A percentile compares a stretch with the other conserved stretches of the same genome.
Conservation (phyloP, 2,329 filamentous ascomycete species). For the Trichoderma koningii region DNA sequence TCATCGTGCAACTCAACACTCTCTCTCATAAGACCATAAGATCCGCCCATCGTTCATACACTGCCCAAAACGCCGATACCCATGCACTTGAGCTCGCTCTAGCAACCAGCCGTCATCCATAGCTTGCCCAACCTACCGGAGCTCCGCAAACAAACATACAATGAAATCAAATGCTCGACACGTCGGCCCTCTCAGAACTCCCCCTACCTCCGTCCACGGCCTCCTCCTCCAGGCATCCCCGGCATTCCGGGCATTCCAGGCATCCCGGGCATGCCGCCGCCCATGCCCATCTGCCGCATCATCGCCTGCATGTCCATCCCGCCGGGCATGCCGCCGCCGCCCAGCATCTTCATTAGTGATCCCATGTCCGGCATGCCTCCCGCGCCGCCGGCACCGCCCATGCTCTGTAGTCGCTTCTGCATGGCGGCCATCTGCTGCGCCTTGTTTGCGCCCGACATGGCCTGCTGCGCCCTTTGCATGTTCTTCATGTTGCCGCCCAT, state of each 20-base stretch:
- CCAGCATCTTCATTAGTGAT: conserved; percentile 89
- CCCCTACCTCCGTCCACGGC: conserved; percentile 38
- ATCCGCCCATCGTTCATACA: conserved; percentile 17
- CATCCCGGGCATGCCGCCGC: conserved; percentile 43
- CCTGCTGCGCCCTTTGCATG: conserved; percentile 89
- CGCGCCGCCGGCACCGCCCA: conserved; percentile 73
- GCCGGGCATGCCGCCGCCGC: conserved; percentile 68
- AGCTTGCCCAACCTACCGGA: conserved; percentile 23
- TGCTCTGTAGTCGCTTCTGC: conserved; percentile 91
- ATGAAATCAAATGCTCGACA: conserved; percentile 16
- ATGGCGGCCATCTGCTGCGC: conserved; percentile 93
- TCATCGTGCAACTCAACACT: neutral
- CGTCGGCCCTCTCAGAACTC: neutral
- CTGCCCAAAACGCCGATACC: conserved; percentile 27
- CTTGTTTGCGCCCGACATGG: conserved; percentile 88
- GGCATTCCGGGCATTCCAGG: conserved; percentile 34
- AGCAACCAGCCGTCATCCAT: conserved; percentile 22
- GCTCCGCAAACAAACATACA: conserved; percentile 14
- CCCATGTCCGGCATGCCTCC: conserved; percentile 79
- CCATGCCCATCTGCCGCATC: conserved; percentile 72
- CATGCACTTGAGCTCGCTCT: conserved; percentile 28
- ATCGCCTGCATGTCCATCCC: conserved; percentile 78
- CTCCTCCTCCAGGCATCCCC: conserved; percentile 38
- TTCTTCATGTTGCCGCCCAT: conserved; percentile 98
- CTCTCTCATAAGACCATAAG: neutral